These are phyloP conservation scores for Syzygium syzygioides DNA, from an alignment of 441 rosid species.

Conservation along the genomic window DNA sequence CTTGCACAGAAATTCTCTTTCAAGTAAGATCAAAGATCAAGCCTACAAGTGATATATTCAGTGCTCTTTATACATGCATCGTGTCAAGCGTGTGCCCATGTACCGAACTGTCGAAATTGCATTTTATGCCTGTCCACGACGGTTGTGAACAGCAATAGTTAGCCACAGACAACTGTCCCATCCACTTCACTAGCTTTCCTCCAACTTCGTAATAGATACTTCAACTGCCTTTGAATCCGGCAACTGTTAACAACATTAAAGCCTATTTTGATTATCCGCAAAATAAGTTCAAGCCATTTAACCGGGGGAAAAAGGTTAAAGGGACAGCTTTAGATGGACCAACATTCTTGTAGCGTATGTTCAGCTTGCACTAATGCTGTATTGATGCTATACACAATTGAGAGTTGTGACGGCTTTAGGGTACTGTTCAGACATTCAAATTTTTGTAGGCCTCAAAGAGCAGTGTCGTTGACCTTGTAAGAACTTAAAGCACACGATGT, in stretches of 20 bases:
- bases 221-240: not conserved
- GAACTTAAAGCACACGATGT: not conserved
- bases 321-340: not conserved
- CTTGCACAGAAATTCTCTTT: not conserved
- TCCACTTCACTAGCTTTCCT: not conserved
- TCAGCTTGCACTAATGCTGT: not conserved
- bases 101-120: not conserved
- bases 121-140: not conserved
- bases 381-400: not conserved
- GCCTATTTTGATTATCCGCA: not conserved
- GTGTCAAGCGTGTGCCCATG: not conserved
- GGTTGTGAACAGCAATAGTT: not conserved
- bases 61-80: not conserved
- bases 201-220: not conserved
- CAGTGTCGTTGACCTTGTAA: not conserved
- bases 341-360: not conserved
- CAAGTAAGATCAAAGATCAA: not conserved
- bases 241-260: not conserved
- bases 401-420: not conserved
- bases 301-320: not conserved
- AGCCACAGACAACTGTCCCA: not conserved
- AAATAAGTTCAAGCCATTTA: not conserved
- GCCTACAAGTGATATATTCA: not conserved
- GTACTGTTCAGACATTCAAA: not conserved
- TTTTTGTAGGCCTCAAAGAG: not conserved